Evolutionary conservation across 495 filamentous ascomycete species (phyloP).

Genomic region (Lophiotrema nucula): DNA sequence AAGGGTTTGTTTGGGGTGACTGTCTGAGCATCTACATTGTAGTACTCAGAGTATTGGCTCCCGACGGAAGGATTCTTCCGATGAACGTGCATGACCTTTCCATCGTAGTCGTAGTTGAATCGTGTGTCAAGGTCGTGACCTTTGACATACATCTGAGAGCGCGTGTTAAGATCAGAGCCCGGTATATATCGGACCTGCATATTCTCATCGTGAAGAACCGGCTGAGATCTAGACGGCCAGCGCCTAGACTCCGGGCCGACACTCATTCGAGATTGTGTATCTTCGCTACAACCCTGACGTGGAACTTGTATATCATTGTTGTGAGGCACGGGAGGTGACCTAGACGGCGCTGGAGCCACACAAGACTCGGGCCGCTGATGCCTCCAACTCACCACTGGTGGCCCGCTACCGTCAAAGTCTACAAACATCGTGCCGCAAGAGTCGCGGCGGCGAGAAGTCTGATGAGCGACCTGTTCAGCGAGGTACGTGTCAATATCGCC

Average conservation of each 20-base stretch:
- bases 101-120: constrained; percentile 18
- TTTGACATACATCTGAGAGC: neutral
- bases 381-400: too few relatives aligned
- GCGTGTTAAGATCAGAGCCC: neutral
- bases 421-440: constrained; percentile 15
- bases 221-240: neutral
- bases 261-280: neutral
- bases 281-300: too few relatives aligned
- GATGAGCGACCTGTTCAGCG: neutral
- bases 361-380: too few relatives aligned
- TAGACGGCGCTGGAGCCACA: neutral
- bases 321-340: neutral
- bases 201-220: neutral
- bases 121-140: neutral
- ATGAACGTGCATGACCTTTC: constrained; percentile 9
- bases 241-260: neutral
- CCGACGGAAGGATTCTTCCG: neutral
- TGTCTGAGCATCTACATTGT: neutral
- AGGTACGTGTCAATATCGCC: constrained; percentile 7
- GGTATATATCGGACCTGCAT: neutral
- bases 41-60: neutral
- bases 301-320: neutral
- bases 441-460: neutral
- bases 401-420: constrained; percentile 14
- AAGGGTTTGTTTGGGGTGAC: too few relatives aligned